phyloP scores from a whole-genome alignment of 768 basidiomycete species.

The Pleurotus pulmonarius region DNA sequence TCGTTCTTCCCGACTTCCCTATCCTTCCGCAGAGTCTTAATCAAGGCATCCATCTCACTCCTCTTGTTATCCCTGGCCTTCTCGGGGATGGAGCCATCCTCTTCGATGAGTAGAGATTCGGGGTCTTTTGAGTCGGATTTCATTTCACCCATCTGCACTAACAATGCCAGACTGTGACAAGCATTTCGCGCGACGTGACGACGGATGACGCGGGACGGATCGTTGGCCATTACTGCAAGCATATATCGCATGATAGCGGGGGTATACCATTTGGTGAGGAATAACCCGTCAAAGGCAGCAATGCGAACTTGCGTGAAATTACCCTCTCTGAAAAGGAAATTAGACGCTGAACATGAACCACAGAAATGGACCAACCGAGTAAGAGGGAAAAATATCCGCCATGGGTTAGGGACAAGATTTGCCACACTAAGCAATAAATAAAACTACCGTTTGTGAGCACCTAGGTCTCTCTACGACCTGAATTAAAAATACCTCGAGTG shows the following conservation, averaged over 20 bases:
- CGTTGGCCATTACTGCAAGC: conserved; percentile 80
- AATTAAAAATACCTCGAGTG: conserved; percentile 68
- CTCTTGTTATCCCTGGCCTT: conserved; percentile 74
- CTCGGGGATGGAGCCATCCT: conserved; percentile 72
- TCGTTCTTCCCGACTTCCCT: conserved; percentile 81
- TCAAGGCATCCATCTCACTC: conserved; percentile 79
- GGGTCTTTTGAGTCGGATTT: conserved; percentile 69
- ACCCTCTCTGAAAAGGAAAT: conserved; percentile 64
- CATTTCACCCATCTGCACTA: conserved; percentile 90
- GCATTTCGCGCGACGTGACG: conserved; percentile 85
- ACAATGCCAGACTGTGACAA: conserved; percentile 80
- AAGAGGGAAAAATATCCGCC: conserved; percentile 77
- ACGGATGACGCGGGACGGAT: conserved; percentile 77
- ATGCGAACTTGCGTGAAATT: conserved; percentile 90
- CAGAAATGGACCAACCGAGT: conserved; percentile 59
- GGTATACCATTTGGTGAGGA: conserved; percentile 86
- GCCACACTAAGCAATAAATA: conserved; percentile 75
- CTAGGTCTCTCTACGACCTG: not conserved
- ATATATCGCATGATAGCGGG: conserved; percentile 85
- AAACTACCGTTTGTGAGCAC: conserved; percentile 46
- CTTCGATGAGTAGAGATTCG: conserved; percentile 80
- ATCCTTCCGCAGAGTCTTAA: conserved; percentile 86
- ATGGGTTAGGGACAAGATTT: conserved; percentile 73
- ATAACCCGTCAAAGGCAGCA: conserved; percentile 91
- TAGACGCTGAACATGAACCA: conserved; percentile 9